Base-by-base conservation (phyloP, 345 rosid genomes). In the Carallia brachiata region DNA sequence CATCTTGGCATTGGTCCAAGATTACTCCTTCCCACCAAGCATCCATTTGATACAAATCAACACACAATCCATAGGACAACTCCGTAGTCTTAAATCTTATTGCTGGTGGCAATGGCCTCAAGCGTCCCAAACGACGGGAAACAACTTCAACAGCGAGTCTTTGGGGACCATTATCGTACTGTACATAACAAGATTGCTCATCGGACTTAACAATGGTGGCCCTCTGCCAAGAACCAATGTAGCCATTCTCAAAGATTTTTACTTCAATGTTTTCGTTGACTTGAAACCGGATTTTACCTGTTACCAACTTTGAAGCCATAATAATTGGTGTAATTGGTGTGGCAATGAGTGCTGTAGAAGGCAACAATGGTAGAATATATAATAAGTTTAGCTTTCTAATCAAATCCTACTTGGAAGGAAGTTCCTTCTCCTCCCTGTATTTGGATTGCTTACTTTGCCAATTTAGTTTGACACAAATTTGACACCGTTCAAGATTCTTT, bases 1-100 rank as follows among this genome's bases (percentile, higher is more conserved):
- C 62, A n/a, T 63, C 30, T 13, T 52, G 27, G 4, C 31, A 27
- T 9, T 53, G 68, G 50, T 71, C 74, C 39, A 55, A 18, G n/a
- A 63, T 44, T 50, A 63, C 62, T 9, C 54, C 74, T 63, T 71
- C 74, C 68, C 62, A 23, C 74, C 74, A 71, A 28, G 31, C 27
- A 1, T 32, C 61, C 52, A 34, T 37, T 18, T 27, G 16, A 32
- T 30, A 63, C 9, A 71, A 48, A 54, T 62, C 68, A 18, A 71
- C 74, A 23, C 62, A 39, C 16, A 52, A 28, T 6, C 74, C 74
- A 55, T 71, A 71, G 19, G 30, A 23, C 23, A 70, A 63, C 27
- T 40, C 67, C 50, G 9, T 52, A 4, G 2, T 34, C 0, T 65
- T 37, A 17, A 31, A 61, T 19, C 32, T 48, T 13, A 50, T 16